These are phyloP conservation scores for Taphrina wiesneri DNA, from an alignment of 1,139 yeast genomes.

Conservation along the genomic window DNA sequence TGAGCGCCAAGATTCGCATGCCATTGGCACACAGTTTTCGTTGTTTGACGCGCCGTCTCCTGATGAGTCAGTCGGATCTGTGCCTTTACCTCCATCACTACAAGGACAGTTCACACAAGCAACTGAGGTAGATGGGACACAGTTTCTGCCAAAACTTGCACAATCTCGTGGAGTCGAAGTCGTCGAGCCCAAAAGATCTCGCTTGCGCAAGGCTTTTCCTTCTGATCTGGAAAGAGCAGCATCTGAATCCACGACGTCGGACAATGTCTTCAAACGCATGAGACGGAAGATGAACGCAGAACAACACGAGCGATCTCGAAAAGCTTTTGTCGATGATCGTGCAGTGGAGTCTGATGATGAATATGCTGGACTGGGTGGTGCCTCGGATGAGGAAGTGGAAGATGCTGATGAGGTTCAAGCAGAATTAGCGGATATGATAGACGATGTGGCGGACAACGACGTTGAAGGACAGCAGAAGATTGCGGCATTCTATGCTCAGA, in stretches of 20 bases:
- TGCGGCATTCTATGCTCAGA: conserved; percentile 52
- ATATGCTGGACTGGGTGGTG: conserved; percentile 88
- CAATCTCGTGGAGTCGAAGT: neutral
- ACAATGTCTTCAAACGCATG: conserved; percentile 21
- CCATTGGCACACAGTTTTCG: conserved; percentile 33
- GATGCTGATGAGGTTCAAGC: conserved; percentile 60
- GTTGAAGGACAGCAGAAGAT: conserved; percentile 50
- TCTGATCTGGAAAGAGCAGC: neutral
- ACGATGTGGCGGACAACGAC: conserved; percentile 23
- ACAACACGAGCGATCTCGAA: conserved; percentile 53
- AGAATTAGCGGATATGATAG: conserved; percentile 37
- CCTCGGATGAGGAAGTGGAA: conserved; percentile 73
- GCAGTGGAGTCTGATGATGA: conserved; percentile 98
- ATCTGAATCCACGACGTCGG: neutral
- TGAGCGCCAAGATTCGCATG: neutral
- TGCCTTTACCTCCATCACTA: neutral
- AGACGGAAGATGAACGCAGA: conserved; percentile 41
- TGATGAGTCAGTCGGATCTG: conserved; percentile 1
- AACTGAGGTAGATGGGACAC: conserved; percentile 11
- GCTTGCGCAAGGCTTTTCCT: conserved; percentile 11
- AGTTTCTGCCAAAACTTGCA: neutral
- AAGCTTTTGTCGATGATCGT: conserved; percentile 73
- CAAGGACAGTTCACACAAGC: conserved; percentile 24
- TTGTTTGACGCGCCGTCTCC: conserved; percentile 36
- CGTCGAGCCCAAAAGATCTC: neutral